Evolutionary conservation across 176 grass and related monocot genomes (phyloP).

Genomic region (Cenchrus fungigraminus): DNA sequence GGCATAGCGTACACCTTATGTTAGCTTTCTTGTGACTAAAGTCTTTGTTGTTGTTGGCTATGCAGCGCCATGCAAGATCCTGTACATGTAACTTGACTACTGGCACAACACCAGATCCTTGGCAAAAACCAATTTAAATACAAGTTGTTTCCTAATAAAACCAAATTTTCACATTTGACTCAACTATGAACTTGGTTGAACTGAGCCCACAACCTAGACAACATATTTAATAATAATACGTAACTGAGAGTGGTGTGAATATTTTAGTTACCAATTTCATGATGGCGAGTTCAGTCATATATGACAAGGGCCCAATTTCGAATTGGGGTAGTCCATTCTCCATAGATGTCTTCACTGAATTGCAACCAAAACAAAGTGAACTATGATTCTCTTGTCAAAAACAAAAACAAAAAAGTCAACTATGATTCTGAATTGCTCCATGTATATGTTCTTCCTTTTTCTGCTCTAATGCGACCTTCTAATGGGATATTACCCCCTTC

Average conservation of each 20-base stretch:
- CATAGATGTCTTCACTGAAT: background rate
- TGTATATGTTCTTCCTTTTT: background rate
- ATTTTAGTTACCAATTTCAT: background rate
- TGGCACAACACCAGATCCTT: background rate
- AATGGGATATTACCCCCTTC: background rate
- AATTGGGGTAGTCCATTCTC: background rate
- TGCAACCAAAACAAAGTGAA: background rate
- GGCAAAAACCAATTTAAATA: background rate
- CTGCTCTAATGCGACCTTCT: no score
- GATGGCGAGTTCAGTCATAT: background rate
- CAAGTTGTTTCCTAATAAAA: background rate
- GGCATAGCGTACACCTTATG: background rate
- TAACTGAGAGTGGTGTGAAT: background rate
- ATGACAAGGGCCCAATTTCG: background rate
- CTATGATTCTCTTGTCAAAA: background rate
- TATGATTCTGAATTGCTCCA: background rate
- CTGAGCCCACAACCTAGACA: background rate
- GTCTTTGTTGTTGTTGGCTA: no score
- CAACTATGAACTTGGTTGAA: background rate
- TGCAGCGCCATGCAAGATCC: background rate
- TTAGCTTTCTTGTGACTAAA: background rate
- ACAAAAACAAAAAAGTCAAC: background rate
- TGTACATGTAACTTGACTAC: background rate
- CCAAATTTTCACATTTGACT: background rate
- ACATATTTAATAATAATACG: background rate